A percentile compares a stretch with the other conserved stretches of the same genome.
phyloP scores from a whole-genome alignment of 2,329 filamentous ascomycete genomes.

The Raffaelea albimanens region DNA sequence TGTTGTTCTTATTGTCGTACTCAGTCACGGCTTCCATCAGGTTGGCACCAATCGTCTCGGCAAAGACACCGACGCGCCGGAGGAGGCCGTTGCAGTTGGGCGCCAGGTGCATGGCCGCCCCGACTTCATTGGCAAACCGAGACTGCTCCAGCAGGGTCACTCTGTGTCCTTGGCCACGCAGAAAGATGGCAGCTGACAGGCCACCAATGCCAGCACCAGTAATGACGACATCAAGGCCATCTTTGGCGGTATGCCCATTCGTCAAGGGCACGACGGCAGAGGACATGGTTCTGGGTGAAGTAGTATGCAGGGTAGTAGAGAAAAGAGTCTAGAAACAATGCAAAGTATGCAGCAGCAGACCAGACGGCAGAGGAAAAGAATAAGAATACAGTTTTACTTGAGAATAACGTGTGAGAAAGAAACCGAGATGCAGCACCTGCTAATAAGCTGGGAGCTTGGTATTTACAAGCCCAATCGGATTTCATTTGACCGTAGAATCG shows the following conservation, averaged over 20 bases:
- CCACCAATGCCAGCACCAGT: constrained; percentile 38
- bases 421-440: too few species aligned
- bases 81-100: constrained; percentile 53
- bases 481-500: too few species aligned
- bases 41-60: constrained; percentile 27
- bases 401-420: too few species aligned
- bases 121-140: constrained; percentile 41
- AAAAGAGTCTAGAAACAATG: too few species aligned
- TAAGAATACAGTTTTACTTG: too few species aligned
- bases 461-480: too few species aligned
- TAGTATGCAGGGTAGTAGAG: too few species aligned
- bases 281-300: too few species aligned
- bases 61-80: constrained; percentile 25
- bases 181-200: constrained; percentile 39
- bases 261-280: too few species aligned
- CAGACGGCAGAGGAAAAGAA: too few species aligned
- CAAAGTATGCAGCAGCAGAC: too few species aligned
- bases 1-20: constrained; percentile 12
- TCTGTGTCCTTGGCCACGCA: constrained; percentile 41
- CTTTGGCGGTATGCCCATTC: not conserved
- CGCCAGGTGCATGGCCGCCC: constrained; percentile 44
- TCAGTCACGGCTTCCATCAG: not conserved
- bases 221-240: constrained; percentile 6
- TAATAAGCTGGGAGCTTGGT: too few species aligned
- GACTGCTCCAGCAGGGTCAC: constrained; percentile 43